phyloP scores from a whole-genome alignment of 257 asterid species.

The Solanum pinnatisectum region DNA sequence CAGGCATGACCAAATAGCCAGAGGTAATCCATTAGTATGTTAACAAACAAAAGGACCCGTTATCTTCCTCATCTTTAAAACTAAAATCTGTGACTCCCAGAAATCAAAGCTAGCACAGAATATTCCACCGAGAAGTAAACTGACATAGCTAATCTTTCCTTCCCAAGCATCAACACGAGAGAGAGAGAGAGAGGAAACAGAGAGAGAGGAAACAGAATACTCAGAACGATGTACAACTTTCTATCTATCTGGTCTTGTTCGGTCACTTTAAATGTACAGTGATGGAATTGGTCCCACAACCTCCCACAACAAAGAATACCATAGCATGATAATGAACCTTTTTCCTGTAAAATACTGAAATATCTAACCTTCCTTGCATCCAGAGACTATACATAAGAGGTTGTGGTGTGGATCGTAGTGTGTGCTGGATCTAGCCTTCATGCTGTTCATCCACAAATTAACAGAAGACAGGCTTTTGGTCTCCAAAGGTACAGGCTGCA shows the following conservation, averaged over 20 bases:
- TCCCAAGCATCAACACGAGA: not conserved
- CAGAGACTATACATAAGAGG: slow-evolving; percentile 68
- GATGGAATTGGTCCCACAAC: not conserved
- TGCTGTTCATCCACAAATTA: slow-evolving; percentile 93
- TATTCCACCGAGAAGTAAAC: not conserved
- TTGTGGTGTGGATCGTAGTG: slow-evolving; percentile 95
- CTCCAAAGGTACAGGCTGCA: slow-evolving; percentile 73
- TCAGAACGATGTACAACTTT: not conserved
- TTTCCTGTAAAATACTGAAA: not conserved
- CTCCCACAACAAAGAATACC: not conserved
- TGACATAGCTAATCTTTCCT: not conserved
- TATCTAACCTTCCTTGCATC: slow-evolving; percentile 62
- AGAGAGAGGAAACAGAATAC: not conserved
- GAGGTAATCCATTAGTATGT: not conserved
- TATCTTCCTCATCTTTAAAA: not conserved
- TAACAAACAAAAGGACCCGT: not conserved
- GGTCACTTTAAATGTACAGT: not conserved
- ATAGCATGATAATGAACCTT: not conserved
- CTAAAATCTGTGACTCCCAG: not conserved
- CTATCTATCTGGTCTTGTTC: not conserved
- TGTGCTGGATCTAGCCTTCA: slow-evolving; percentile 75
- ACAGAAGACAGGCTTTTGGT: slow-evolving; percentile 53
- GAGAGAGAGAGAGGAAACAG: not conserved
- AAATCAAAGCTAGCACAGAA: not conserved
- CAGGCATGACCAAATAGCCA: not conserved